Evolutionary conservation across 345 rosid species (phyloP), one percentile per base, ranked within the genome.

Genomic region (Zanthoxylum bungeanum): DNA sequence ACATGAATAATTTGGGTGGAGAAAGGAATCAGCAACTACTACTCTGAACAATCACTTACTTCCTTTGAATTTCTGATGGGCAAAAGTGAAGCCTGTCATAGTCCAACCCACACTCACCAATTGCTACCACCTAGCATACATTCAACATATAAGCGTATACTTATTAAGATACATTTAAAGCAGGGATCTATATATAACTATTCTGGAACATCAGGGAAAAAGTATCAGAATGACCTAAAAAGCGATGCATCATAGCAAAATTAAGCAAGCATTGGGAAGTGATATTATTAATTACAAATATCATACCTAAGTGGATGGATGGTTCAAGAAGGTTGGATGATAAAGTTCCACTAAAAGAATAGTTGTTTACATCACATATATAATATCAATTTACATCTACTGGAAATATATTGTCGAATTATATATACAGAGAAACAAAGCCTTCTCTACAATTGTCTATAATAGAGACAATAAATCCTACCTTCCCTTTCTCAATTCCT

Each of bases 61-160:
- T 91, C 87, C 86, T 92, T 64, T 92, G 99, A 76, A 84, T 77
- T 37, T 87, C 96, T 44, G 84, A 47, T 19, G 97, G 86, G 75
- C 97, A 95, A 75, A 95, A 92, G 25, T 92, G 97, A 85, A 95
- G 94, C 81, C 99, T 87, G 81, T 95, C 98, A 71, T 95, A 95
- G 78, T 95, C 99, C 80, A 95, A 77, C 73, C 99, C 99, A 71
- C 99, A 92, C 82, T 95, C 98, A 52, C 99, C 99, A 39, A 95
- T 80, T 9, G 98, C 99, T 69, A 95, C 98, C 73, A 92, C 97
- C 98, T 92, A 40, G 25, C 14, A 25, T 78, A 60, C 36, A 69
- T 55, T 70, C 65, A 71, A 60, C 37, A 69, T 67, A 12, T n/a
- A 63, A 46, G 25, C 11, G 60, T 3, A 50, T 62, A 44, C 74